Evolutionary conservation across 2,329 filamentous ascomycete genomes (phyloP).

Genomic region (Xylaria arbuscula): DNA sequence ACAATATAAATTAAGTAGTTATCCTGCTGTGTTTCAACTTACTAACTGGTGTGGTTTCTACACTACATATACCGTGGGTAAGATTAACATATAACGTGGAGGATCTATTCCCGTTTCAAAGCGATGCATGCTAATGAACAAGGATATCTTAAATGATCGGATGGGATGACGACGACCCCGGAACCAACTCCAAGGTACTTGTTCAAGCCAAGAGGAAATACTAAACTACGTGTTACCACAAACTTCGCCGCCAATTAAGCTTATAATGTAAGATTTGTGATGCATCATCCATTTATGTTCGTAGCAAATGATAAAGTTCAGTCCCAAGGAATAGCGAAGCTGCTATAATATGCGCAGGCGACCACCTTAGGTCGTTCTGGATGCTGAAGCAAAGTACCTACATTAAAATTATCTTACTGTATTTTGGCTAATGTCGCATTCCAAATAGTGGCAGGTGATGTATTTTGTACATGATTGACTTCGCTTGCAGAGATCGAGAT

Average conservation of each 20-base stretch:
- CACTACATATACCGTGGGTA: neutral
- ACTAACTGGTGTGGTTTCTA: neutral
- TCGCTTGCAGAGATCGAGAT: neutral
- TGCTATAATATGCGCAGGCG: neutral
- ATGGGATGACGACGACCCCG: neutral
- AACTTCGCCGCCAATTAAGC: neutral
- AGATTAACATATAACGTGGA: neutral
- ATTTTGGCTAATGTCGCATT: slow-evolving; percentile 1
- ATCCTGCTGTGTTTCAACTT: neutral
- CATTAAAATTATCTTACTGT: slow-evolving; percentile 1
- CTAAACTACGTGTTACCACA: neutral
- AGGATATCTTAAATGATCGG: neutral
- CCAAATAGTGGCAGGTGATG: slow-evolving; percentile 18
- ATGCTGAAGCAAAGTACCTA: neutral
- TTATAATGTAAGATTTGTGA: neutral
- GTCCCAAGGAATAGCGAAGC: neutral
- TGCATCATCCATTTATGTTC: too few relatives aligned
- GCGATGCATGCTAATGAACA: slow-evolving; percentile 1
- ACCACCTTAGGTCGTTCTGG: neutral
- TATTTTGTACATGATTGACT: neutral
- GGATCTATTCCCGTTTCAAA: slow-evolving; percentile 1
- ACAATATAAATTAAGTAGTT: neutral
- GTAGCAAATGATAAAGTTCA: too few relatives aligned
- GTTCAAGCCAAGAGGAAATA: neutral
- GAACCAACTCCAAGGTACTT: too few relatives aligned